Percentiles rank a stretch among this genome's conserved stretches.
These are phyloP conservation scores for Penicillium psychrofluorescens DNA, from an alignment of 495 filamentous ascomycete genomes.

Conservation along the genomic window DNA sequence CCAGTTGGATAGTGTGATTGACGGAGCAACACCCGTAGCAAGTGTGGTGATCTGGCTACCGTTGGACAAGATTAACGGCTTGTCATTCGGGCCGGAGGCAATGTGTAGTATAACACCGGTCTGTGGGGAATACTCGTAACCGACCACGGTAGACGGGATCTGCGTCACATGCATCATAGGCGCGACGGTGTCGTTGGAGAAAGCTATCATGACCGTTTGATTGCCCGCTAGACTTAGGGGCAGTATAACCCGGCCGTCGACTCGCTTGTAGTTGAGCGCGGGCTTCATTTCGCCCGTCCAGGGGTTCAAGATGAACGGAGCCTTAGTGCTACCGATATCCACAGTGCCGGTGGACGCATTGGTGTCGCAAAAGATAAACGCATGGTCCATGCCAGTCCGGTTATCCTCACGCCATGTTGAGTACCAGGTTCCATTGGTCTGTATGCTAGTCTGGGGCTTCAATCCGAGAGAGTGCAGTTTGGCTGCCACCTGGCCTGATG, in stretches of 20 bases:
- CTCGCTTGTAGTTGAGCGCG: constrained; percentile 18
- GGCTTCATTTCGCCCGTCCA: constrained; percentile 36
- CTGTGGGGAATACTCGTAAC: constrained; percentile 8
- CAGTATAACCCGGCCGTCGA: constrained; percentile 11
- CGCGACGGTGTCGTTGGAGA: constrained; percentile 5
- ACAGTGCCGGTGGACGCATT: constrained; percentile 18
- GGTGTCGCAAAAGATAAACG: constrained; percentile 32
- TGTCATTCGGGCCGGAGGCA: background rate
- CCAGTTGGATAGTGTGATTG: constrained; percentile 30
- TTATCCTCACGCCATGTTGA: constrained; percentile 22
- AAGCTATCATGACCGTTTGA: constrained; percentile 29
- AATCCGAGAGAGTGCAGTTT: constrained; percentile 18
- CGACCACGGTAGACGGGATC: constrained; percentile 10
- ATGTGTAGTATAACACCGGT: constrained; percentile 11
- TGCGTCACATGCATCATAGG: constrained; percentile 2
- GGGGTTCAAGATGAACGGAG: constrained; percentile 29
- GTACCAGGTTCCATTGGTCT: constrained; percentile 27
- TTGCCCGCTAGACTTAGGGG: constrained; percentile 24
- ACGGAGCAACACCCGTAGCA: constrained; percentile 1
- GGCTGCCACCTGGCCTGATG: constrained; percentile 6
- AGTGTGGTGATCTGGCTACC: constrained; percentile 11
- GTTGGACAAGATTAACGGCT: constrained; percentile 16
- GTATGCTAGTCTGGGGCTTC: constrained; percentile 9
- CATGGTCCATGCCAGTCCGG: constrained; percentile 17
- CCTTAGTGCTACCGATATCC: constrained; percentile 12